These are phyloP conservation scores for Marasmius tenuissimus DNA, from an alignment of 1,284 basidiomycete genomes.

Conservation along the genomic window DNA sequence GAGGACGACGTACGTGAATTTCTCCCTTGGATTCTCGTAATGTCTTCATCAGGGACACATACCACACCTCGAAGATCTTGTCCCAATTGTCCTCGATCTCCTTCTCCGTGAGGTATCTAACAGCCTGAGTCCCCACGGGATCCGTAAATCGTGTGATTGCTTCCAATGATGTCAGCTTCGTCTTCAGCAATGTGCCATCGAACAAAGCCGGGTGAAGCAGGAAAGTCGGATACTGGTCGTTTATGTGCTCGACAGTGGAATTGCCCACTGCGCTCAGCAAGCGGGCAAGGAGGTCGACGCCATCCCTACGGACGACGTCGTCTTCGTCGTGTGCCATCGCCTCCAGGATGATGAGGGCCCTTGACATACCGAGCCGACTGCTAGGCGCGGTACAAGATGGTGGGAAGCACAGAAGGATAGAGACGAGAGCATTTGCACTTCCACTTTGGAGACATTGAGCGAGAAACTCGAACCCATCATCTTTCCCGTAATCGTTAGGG, in stretches of 20 bases:
- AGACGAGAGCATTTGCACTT: not conserved
- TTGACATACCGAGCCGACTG: not conserved
- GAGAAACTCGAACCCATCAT: conserved; percentile 38
- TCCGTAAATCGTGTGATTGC: conserved; percentile 21
- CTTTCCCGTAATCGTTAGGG: conserved; percentile 15
- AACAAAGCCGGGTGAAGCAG: conserved; percentile 20
- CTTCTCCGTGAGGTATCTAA: conserved; percentile 39
- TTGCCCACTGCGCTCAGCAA: not conserved
- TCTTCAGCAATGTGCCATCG: conserved; percentile 23
- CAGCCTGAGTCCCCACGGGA: conserved; percentile 23
- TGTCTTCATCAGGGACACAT: conserved; percentile 8
- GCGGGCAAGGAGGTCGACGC: not conserved
- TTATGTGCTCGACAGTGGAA: conserved; percentile 3
- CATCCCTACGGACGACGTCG: not conserved
- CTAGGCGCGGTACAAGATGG: not conserved
- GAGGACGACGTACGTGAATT: conserved; percentile 23
- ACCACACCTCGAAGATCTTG: conserved; percentile 42
- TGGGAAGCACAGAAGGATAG: not conserved
- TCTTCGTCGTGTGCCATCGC: not conserved
- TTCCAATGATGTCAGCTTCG: conserved; percentile 17
- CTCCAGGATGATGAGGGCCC: not conserved
- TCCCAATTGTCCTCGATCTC: conserved; percentile 49
- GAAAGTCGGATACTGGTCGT: not conserved
- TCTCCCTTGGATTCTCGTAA: conserved; percentile 1
- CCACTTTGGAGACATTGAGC: conserved; percentile 34